Percentiles rank a stretch among this genome's conserved stretches.
Evolutionary conservation across 495 filamentous ascomycete genomes (phyloP).

Genomic region (Sporormia fimetaria): DNA sequence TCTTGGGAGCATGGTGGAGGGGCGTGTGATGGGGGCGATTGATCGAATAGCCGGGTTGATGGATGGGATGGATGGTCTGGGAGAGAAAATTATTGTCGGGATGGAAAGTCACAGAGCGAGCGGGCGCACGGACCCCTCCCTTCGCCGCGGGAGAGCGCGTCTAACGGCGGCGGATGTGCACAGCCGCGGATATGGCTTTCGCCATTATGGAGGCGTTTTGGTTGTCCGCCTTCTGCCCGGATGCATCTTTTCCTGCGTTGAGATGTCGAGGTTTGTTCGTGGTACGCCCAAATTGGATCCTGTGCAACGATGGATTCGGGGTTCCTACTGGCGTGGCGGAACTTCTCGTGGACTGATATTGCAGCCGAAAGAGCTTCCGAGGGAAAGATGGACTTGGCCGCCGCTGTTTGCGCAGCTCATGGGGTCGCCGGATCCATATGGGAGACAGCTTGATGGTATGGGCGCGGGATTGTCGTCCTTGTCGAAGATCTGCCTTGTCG

Average conservation of each 20-base stretch:
- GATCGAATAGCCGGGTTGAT: slow-evolving; percentile 5
- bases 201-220: no score
- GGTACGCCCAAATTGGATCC: not conserved
- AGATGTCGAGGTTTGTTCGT: not conserved
- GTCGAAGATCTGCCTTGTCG: slow-evolving; percentile 59
- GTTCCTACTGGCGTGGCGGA: slow-evolving; percentile 61
- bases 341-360: slow-evolving; percentile 61
- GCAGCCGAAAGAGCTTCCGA: slow-evolving; percentile 41
- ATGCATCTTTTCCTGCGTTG: no score
- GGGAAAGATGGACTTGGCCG: slow-evolving; percentile 39
- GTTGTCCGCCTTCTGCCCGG: no score
- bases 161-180: no score
- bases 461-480: slow-evolving; percentile 59
- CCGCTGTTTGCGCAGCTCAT: slow-evolving; percentile 50
- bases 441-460: slow-evolving; percentile 60
- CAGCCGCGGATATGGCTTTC: no score
- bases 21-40: not conserved
- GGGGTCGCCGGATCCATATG: slow-evolving; percentile 57
- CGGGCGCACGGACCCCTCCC: no score
- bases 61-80: no score
- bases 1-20: slow-evolving; percentile 23
- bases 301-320: slow-evolving; percentile 35
- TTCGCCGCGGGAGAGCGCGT: no score
- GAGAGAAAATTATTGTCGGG: no score
- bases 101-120: no score